These are phyloP conservation scores for Physcomitrium patens DNA, from an alignment of 225 moss, liverwort and hornwort genomes.

Conservation along the genomic window DNA sequence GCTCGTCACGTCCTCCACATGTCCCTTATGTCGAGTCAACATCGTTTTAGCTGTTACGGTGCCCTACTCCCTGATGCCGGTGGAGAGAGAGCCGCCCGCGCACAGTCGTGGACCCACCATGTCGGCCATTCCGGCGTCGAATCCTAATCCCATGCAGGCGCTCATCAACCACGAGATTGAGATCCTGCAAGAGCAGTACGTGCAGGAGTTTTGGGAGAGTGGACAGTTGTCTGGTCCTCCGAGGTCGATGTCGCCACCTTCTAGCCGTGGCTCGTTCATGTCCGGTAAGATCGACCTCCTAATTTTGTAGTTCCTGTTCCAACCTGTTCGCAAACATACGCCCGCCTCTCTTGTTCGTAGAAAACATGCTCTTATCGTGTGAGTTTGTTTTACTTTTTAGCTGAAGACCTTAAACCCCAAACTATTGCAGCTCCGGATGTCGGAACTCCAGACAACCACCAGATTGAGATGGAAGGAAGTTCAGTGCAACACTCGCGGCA, in stretches of 20 bases:
- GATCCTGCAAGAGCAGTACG: slow-evolving; percentile 32
- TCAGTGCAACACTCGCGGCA: slow-evolving; percentile 26
- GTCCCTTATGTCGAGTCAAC: slow-evolving; percentile 79
- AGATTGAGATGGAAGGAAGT: slow-evolving; percentile 23
- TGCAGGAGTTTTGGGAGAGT: slow-evolving; percentile 41
- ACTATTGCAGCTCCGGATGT: slow-evolving; percentile 34
- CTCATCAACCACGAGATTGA: slow-evolving; percentile 44
- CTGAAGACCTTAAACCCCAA: too few species aligned
- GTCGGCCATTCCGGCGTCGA: not conserved
- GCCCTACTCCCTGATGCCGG: slow-evolving; percentile 41
- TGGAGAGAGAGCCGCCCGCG: slow-evolving; percentile 32
- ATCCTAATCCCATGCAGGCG: slow-evolving; percentile 20
- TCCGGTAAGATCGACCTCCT: slow-evolving; percentile 21
- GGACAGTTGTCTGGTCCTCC: slow-evolving; percentile 51
- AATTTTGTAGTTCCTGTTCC: not conserved
- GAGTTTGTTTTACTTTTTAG: not conserved
- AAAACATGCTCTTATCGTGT: too few species aligned
- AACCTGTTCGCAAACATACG: too few species aligned
- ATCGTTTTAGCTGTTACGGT: slow-evolving; percentile 47
- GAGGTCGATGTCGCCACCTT: slow-evolving; percentile 29
- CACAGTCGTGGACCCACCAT: slow-evolving; percentile 19
- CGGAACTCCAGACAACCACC: slow-evolving; percentile 26
- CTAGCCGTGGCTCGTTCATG: slow-evolving; percentile 27
- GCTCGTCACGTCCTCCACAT: slow-evolving; percentile 68
- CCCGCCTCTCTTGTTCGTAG: too few species aligned